Conservation (phyloP, 257 asterid genomes). For the Plantago elongata region DNA sequence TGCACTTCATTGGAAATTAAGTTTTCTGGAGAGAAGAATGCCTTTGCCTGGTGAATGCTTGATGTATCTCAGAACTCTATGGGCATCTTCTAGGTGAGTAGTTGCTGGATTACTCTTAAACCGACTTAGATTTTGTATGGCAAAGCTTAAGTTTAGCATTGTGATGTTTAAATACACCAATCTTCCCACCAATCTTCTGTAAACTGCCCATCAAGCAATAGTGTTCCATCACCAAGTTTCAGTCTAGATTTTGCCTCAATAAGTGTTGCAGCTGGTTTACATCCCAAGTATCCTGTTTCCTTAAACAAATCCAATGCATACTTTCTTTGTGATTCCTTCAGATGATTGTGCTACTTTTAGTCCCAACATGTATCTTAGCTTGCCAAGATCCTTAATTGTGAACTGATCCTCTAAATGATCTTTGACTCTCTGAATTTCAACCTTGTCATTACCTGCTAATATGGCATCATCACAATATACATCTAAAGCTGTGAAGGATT, state of each 20-base stretch:
- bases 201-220: too few relatives aligned
- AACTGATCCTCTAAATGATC: neutral
- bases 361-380: neutral
- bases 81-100: neutral
- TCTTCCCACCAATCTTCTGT: neutral
- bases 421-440: neutral
- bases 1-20: neutral
- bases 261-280: neutral
- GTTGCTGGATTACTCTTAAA: neutral
- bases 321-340: neutral
- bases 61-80: neutral
- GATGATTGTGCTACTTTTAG: neutral
- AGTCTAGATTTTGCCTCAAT: neutral
- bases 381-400: neutral
- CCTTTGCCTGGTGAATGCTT: neutral
- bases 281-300: neutral
- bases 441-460: neutral
- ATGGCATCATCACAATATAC: neutral
- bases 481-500: too few relatives aligned
- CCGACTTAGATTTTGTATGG: neutral
- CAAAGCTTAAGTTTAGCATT: neutral
- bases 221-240: neutral
- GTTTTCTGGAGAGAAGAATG: neutral
- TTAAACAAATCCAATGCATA: neutral
- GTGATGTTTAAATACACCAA: neutral